phyloP scores from a whole-genome alignment of 179 eudicot species.

The Monotropa hypopitys region DNA sequence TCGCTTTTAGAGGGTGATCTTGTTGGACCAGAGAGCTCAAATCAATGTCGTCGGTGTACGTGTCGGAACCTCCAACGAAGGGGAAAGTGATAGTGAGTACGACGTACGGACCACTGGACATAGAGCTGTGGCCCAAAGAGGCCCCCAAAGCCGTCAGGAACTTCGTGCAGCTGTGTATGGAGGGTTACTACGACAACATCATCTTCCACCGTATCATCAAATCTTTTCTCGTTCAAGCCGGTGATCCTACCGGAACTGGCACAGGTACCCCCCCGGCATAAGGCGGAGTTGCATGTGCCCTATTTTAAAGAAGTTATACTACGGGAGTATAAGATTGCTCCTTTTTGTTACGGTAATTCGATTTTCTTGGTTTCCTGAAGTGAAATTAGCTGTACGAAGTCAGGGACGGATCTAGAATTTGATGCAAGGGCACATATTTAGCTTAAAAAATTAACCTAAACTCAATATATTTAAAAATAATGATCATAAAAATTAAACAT shows the following conservation, averaged over 20 bases:
- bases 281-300: background rate
- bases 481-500: no score
- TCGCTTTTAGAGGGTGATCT: background rate
- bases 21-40: background rate
- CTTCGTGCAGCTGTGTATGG: conserved; percentile 81
- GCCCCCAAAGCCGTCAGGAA: conserved; percentile 86
- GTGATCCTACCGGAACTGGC: conserved; percentile 85
- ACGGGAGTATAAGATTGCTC: background rate
- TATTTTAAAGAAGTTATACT: background rate
- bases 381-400: background rate
- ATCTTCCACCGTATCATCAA: conserved; percentile 85
- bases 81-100: conserved; percentile 73
- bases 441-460: no score
- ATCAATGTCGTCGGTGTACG: conserved; percentile 70
- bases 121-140: conserved; percentile 95
- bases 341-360: background rate
- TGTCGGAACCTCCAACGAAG: conserved; percentile 87
- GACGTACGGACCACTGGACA: conserved; percentile 71
- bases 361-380: background rate
- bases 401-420: no score
- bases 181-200: conserved; percentile 72
- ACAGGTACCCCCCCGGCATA: conserved; percentile 33
- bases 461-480: no score
- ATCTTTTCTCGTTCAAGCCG: conserved; percentile 77
- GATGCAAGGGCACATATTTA: no score